Conservation (phyloP, 1,139 yeast genomes). For the Debaryomycetaceae sp. region DNA sequence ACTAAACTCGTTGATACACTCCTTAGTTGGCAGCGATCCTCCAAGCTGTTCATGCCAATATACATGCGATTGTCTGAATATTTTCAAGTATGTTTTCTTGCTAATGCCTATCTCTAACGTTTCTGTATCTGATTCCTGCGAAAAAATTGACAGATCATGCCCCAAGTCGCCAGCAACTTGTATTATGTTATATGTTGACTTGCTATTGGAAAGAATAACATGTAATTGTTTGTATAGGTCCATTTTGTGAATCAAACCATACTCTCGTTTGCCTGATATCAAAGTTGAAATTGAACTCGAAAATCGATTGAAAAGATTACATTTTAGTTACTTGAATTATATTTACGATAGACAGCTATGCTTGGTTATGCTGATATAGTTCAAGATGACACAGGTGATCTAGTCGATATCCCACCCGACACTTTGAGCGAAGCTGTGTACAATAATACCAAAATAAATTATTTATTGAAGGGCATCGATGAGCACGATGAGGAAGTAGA, state of each 20-base stretch:
- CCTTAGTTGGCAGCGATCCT: neutral
- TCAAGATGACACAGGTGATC: slow-evolving; percentile 7
- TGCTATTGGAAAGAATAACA: slow-evolving; percentile 10
- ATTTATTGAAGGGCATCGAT: slow-evolving; percentile 10
- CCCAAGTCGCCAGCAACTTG: slow-evolving; percentile 18
- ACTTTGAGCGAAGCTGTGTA: slow-evolving; percentile 32
- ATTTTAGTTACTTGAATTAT: no score
- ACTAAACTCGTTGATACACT: neutral
- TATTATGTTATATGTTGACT: slow-evolving; percentile 15
- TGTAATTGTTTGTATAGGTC: slow-evolving; percentile 7
- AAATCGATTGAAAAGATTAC: neutral
- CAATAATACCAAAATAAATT: slow-evolving; percentile 25
- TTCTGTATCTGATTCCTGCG: slow-evolving; percentile 11
- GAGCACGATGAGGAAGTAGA: slow-evolving; percentile 3
- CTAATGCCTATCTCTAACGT: slow-evolving; percentile 34
- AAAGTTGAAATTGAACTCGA: neutral
- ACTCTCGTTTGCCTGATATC: slow-evolving; percentile 6
- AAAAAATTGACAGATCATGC: slow-evolving; percentile 7
- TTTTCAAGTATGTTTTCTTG: slow-evolving; percentile 24
- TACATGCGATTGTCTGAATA: slow-evolving; percentile 35
- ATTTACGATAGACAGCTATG: neutral
- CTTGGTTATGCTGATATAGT: neutral
- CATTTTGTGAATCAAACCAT: neutral
- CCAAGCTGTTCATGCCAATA: slow-evolving; percentile 21
- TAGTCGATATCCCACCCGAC: slow-evolving; percentile 26